Base-by-base conservation (phyloP, 352 stramenopile species). In the Globisporangium spinosum region DNA sequence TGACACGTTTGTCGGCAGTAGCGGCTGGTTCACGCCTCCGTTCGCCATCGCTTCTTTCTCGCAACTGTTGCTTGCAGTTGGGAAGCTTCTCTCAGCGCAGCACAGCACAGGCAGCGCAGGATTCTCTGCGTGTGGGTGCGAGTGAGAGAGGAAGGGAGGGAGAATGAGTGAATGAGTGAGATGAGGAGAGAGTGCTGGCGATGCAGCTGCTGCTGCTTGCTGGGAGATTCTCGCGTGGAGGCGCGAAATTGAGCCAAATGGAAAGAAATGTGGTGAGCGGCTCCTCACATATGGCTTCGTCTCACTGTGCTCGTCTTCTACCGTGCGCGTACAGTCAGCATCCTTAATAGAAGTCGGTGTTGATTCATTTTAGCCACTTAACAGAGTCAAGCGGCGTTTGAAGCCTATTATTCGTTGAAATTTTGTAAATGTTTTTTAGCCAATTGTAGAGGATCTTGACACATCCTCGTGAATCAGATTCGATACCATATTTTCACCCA, bases 1-100 rank as follows among this genome's bases (percentile, higher is more conserved):
- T 12, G 67, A 45, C 47, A 54, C 23, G 13, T n/a, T 38, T 27
- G 64, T 75, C 20, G 66, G 56, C 35, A 80, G 76, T 64, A 82
- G 67, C 67, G 76, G 76, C 34, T 80, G 73, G 10, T 79, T 64
- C 2, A 62, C 70, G 20, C 58, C 71, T 27, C 55, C 43, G 17
- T 22, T 51, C 68, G 25, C 22, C 38, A 47, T 66, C 9, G 60
- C 45, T 49, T 22, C 20, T 38, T 9, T 45, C 12, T 45, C 5
- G 38, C 9, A 6, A n/a, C 53, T 38, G 54, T 13, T 13, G 43
- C 32, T n/a, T 13, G 27, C 2, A 32, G 2, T 7, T 32, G 27
- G 5, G 27, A 32, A 32, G 27, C 22, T 6, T 45, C 20, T 27
- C 35, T 13, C 8, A 40, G 34, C 34, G 10, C 27, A 7, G 27